Base-by-base conservation (phyloP, 73 alveolate genomes). In the Tetrahymena malaccensis region DNA sequence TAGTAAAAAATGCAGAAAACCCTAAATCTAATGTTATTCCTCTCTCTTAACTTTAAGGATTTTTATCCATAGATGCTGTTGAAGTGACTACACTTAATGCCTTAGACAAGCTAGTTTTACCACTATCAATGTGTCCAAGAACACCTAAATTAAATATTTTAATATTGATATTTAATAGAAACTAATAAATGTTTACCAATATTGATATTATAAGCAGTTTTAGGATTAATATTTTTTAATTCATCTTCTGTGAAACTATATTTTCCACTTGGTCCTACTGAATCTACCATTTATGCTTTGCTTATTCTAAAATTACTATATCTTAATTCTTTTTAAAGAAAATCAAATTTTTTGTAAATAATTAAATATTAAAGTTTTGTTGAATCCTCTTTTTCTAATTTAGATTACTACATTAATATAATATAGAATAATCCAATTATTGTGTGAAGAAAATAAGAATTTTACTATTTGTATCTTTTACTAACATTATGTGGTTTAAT, bases 21-120 rank as follows among this genome's bases (percentile, higher is more conserved):
- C 99, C 99, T 93, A 99, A 97, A 97, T 99, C 99, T 89, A 99
- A 95, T 35, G 99, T 99, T 70, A 99, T 99, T 19, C 99, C 99
- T 44, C 99, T 97, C 95, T 98, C 99, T 96, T 98, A 89, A 89
- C 99, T 97, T 96, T 99, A 98, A 43, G 99, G 99, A 95, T 98
- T 98, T 97, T 99, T 99, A 96, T 99, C 99, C 96, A 99, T 97
- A 40, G 99, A 98, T 19, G 99, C 99, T 50, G 99, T 99, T 17
- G 99, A 99, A 84, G 99, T 97, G 85, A 99, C 99, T 34, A 99
- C 97, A 37, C 99, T 95, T 85, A 99, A 97, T 50, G 99, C 98
- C 95, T 98, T 98, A 57, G 98, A 96, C 7, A 99, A 97, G 83
- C 99, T 97, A 1, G 99, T 99, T 96, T 99, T 99, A 0, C 99